Conservation (phyloP, 1,284 basidiomycete species). For the Leccinum huronense region DNA sequence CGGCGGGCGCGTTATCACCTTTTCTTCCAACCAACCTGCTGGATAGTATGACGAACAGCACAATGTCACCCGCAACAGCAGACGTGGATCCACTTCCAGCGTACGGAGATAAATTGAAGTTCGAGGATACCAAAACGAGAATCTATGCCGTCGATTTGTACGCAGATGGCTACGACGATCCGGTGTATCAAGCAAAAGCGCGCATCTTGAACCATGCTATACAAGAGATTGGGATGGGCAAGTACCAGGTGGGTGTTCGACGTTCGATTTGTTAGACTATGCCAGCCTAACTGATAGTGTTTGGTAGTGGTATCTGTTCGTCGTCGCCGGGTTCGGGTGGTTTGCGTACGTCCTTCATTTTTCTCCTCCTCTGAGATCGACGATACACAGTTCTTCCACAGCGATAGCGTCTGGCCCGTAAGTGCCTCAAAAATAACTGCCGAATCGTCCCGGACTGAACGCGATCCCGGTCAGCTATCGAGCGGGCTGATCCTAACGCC, state of each 20-base stretch:
- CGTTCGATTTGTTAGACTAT: background rate
- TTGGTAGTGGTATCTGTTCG: slow-evolving; percentile 54
- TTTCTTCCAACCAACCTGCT: background rate
- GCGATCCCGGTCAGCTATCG: slow-evolving; percentile 39
- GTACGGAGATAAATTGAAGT: background rate
- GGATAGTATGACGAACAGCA: background rate
- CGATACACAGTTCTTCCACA: slow-evolving; percentile 14
- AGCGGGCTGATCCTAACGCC: slow-evolving; percentile 58
- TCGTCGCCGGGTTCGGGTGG: slow-evolving; percentile 68
- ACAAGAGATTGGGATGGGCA: slow-evolving; percentile 66
- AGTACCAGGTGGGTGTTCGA: slow-evolving; percentile 54
- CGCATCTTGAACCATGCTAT: slow-evolving; percentile 55
- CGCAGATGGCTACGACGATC: slow-evolving; percentile 50
- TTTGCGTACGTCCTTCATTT: slow-evolving; percentile 51
- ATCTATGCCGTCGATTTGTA: slow-evolving; percentile 32
- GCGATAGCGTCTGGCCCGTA: slow-evolving; percentile 51
- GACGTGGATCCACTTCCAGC: background rate
- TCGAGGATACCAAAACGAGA: background rate
- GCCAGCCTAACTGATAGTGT: background rate
- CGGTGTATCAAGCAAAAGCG: slow-evolving; percentile 57
- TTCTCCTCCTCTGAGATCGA: background rate
- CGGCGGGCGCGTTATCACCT: background rate
- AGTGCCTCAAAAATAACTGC: slow-evolving; percentile 18
- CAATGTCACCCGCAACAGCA: background rate
- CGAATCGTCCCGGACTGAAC: slow-evolving; percentile 2